Evolutionary conservation across 23 red algal species (phyloP), one percentile per base, ranked within the genome.

Genomic region (Gracilaria gracilis): DNA sequence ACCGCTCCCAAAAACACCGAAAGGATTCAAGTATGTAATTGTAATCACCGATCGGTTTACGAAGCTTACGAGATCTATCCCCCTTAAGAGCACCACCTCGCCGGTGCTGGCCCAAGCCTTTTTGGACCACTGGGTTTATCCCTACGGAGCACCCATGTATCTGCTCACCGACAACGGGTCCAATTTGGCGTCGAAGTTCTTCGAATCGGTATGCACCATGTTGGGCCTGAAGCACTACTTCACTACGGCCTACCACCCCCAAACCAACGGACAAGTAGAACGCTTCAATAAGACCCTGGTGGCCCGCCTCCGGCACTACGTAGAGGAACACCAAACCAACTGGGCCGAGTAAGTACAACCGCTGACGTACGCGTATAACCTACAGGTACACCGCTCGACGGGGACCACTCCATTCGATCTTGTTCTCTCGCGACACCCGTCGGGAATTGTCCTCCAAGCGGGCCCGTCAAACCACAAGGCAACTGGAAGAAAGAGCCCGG

Each of bases 201-300:
- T 46, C 28, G 42, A 33, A 33, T 7, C 75, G 12, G 14, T 79
- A 13, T 79, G 16, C 15, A 40, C 25, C 4, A 51, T 54, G 50
- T 3, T 79, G 4, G 28, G 75, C 36, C 1, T 79, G 12, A 15
- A 51, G 31, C 75, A 79, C 15, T 49, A 50, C 35, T 54, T 57
- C 25, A 79, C 50, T 20, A 79, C 75, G 25, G 75, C 75, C 21
- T 79, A 49, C 5, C 40, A 79, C 50, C 75, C 75, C 1, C 75
- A 79, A 40, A 79, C n/a, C 35, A 79, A 79, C 38, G 75, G 5
- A 3, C 75, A 79, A 57, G 32, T 49, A 4, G 38, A 79, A 40
- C 33, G 75, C 4, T 47, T 54, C 50, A 79, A 79, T 17, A 49
- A 50, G 38, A 79, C 32, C 25, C 16, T 79, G 15, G 40, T 27